Evolutionary conservation across 2,329 filamentous ascomycete species (phyloP).

Genomic region (Colletotrichum ledebouriae): DNA sequence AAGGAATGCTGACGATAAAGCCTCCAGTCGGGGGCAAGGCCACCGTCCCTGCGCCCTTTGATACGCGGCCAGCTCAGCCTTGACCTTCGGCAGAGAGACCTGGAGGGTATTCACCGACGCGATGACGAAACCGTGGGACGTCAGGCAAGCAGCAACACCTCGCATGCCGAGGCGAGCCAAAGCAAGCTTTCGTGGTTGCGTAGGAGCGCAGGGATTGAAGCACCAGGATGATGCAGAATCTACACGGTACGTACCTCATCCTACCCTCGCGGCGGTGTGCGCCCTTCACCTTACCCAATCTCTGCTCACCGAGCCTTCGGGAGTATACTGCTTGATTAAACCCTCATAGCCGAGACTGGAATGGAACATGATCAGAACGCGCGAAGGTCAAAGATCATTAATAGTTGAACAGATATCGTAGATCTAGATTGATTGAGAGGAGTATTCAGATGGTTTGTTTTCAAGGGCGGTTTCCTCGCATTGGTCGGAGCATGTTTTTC

Average conservation of each 20-base stretch:
- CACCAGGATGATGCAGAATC: slow-evolving; percentile 2
- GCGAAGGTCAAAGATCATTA: no score
- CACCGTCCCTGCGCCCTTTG: slow-evolving; percentile 15
- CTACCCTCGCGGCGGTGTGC: background rate
- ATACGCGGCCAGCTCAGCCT: background rate
- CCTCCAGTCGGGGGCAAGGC: background rate
- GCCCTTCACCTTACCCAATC: slow-evolving; percentile 2
- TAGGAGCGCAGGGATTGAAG: slow-evolving; percentile 28
- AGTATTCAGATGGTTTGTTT: no score
- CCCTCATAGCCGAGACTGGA: no score
- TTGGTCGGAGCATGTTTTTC: no score
- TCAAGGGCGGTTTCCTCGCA: no score
- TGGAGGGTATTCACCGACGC: background rate
- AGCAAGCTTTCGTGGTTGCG: slow-evolving; percentile 35
- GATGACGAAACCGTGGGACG: slow-evolving; percentile 19
- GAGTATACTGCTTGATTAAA: no score
- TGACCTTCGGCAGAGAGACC: background rate
- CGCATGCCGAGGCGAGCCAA: slow-evolving; percentile 7
- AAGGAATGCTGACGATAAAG: background rate
- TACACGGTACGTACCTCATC: background rate
- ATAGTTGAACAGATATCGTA: no score
- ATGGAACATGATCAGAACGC: no score
- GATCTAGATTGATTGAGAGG: no score
- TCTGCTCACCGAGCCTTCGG: background rate
- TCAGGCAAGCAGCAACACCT: slow-evolving; percentile 14